Evolutionary conservation across 345 rosid species (phyloP).

Genomic region (Noccaea caerulescens): DNA sequence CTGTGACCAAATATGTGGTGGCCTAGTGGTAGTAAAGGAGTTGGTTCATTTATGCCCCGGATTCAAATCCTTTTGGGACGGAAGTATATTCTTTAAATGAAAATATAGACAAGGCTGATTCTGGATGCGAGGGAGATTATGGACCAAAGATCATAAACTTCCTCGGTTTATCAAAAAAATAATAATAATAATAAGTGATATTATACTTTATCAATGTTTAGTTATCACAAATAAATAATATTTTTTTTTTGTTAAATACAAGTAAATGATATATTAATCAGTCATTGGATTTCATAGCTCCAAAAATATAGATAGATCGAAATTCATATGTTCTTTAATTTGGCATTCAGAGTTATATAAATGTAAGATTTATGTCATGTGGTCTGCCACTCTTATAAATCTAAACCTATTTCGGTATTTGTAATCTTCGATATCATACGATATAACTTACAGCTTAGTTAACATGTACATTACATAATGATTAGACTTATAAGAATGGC

Average conservation of each 20-base stretch:
- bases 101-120: too few relatives aligned
- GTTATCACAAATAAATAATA: not conserved
- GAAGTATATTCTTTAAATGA: too few relatives aligned
- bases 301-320: not conserved
- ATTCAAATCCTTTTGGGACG: too few relatives aligned
- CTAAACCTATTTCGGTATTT: not conserved
- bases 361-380: not conserved
- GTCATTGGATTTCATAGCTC: not conserved
- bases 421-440: not conserved
- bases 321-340: not conserved
- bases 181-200: not conserved
- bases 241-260: not conserved
- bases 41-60: too few relatives aligned
- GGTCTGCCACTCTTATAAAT: not conserved
- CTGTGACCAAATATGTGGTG: too few relatives aligned
- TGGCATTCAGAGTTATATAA: not conserved
- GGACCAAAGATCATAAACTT: too few relatives aligned
- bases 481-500: not conserved
- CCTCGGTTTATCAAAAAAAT: too few relatives aligned
- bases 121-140: too few relatives aligned
- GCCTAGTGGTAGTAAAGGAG: too few relatives aligned
- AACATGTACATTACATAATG: not conserved
- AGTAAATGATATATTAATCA: not conserved
- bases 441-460: not conserved
- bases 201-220: not conserved